Evolutionary conservation across 2,329 filamentous ascomycete genomes (phyloP), one percentile per base, ranked within the genome.

Genomic region (Endothia cerciana): DNA sequence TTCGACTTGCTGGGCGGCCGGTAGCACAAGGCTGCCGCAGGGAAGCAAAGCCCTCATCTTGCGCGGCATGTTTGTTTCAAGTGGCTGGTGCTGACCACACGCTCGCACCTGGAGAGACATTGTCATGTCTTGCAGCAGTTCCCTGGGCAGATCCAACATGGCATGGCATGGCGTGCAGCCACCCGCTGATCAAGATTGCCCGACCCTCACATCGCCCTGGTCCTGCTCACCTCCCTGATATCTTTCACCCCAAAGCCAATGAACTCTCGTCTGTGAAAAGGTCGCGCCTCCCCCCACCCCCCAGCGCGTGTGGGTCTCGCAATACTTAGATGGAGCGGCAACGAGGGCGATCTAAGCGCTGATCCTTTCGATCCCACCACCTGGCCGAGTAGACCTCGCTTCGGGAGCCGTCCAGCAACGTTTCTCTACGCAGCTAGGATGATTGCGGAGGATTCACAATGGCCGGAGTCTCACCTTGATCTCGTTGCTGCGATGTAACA

Each of bases 291-390:
- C 22, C 28, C 13, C n/a, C n/a, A n/a, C 47, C 25, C 13, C 15
- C 28, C 22, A 51, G 25, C 25, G 47, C 25, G 47, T 30, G 25
- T 51, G 25, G 47, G 13, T 25, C 25, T 28, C 47, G 47, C 17
- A 51, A 51, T 51, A n/a, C n/a, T n/a, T n/a, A 51, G 47, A 51
- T 30, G 22, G 47, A 15, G 47, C 22, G 47, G 25, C 47, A 51
- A 30, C 25, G 3, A 28, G 28, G 47, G 10, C 47, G 25, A 51
- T 30, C 47, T 30, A 51, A 22, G 22, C 25, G 47, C 25, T 51
- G 47, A 51, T 49, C n/a, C 36, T 51, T 51, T 30, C 10, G 22
- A 25, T 47, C 33, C 41, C 58, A 47, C 15, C n/a, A 49, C 25
- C 22, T 22, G 47, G 47, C 47, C n/a, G 47, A 51, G 47, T 17